Evolutionary conservation across 495 filamentous ascomycete genomes (phyloP), one percentile per base, ranked within the genome.

Genomic region (Barbatosphaeria neglecta): DNA sequence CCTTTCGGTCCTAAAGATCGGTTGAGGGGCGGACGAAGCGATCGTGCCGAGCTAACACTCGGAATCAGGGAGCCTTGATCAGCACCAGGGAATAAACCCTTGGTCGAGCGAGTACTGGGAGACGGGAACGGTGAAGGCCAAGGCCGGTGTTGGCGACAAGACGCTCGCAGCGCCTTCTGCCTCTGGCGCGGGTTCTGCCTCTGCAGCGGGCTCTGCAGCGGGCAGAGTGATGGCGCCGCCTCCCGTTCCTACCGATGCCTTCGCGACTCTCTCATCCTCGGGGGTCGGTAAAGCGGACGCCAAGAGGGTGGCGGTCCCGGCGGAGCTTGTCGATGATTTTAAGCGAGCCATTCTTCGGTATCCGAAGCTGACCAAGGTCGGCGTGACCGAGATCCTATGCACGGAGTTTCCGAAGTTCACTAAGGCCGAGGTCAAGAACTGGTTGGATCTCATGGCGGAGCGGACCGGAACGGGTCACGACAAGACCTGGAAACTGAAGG

Each of bases 51-150:
- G 16, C 52, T 60, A 38, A 58, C 43, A 25, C 44, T 13, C 31
- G 44, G 5, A 5, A 41, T 41, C 40, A 68, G 65, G 72, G 47
- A 46, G 52, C 18, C 53, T 57, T 6, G 56, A 62, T 7, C 59
- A 60, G 55, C 64, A 64, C 74, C 79, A 28, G 23, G 52, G 53
- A 25, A 93, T 99, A 54, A 80, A 99, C 49, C 92, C 92, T 0
- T 94, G 88, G 56, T 88, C 86, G 0, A 80, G 76, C 1, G 61
- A 62, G 4, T 96, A 97, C 66, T 97, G 92, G 92, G 56, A 71
- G 68, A 15, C 72, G 54, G 33, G 64, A 17, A 53, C 55, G 17
- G 46, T 59, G 22, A 61, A 55, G 41, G 49, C 55, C 2, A 33
- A 5, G n/a, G n/a, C n/a, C 4, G 17, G 18, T 17, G n/a, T n/a